Conservation (phyloP, 2,329 filamentous ascomycete species). For the Aspergillus sp. region DNA sequence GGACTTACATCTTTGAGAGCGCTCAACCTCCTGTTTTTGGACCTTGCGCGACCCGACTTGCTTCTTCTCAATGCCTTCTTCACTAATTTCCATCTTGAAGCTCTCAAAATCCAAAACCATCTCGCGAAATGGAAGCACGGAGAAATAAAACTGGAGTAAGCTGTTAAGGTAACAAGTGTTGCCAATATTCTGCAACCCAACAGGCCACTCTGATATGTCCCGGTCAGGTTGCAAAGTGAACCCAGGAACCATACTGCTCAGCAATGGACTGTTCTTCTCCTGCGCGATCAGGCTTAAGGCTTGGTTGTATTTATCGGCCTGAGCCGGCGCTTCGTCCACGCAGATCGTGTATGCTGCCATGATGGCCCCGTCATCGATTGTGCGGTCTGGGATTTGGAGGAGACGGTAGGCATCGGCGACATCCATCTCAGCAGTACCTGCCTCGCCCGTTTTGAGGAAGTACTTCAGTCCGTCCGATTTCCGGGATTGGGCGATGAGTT, state of each 20-base stretch:
- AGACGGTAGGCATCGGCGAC: slow-evolving; percentile 45
- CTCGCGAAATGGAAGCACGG: slow-evolving; percentile 69
- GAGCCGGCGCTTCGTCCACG: slow-evolving; percentile 39
- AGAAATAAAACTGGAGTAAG: slow-evolving; percentile 89
- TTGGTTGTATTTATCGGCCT: slow-evolving; percentile 38
- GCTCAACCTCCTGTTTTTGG: slow-evolving; percentile 48
- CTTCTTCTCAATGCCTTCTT: slow-evolving; percentile 56
- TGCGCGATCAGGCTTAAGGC: slow-evolving; percentile 43
- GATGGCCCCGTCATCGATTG: slow-evolving; percentile 44
- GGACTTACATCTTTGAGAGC: slow-evolving; percentile 64
- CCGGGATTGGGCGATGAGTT: slow-evolving; percentile 51
- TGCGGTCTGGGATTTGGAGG: slow-evolving; percentile 46
- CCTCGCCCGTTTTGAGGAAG: slow-evolving; percentile 47
- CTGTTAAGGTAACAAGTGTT: slow-evolving; percentile 99
- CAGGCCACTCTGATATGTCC: slow-evolving; percentile 54
- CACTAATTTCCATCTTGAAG: slow-evolving; percentile 59
- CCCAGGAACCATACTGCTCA: slow-evolving; percentile 28
- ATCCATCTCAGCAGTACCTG: slow-evolving; percentile 47
- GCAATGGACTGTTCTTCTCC: slow-evolving; percentile 31
- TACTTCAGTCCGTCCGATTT: slow-evolving; percentile 47
- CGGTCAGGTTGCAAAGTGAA: slow-evolving; percentile 22
- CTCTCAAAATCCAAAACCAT: slow-evolving; percentile 69
- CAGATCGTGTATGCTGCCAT: slow-evolving; percentile 42
- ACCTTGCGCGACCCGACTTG: slow-evolving; percentile 67
- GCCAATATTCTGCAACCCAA: slow-evolving; percentile 85